phyloP scores from a whole-genome alignment of 495 filamentous ascomycete species.

The Xylaria cubensis region DNA sequence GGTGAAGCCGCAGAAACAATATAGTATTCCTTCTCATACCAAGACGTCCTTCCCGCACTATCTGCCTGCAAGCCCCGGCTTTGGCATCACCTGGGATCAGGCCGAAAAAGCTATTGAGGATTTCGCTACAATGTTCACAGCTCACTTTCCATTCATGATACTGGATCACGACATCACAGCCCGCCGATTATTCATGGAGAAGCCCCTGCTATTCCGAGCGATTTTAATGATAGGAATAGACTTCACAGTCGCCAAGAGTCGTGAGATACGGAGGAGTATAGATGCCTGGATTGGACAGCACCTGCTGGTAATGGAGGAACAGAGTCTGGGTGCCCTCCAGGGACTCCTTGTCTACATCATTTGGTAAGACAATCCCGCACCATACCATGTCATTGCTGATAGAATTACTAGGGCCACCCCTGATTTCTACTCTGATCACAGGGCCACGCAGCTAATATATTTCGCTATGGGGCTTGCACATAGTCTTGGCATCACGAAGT shows the following conservation, averaged over 20 bases:
- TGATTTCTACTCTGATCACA: slow-evolving; percentile 39
- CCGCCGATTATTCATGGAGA: slow-evolving; percentile 32
- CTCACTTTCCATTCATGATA: slow-evolving; percentile 44
- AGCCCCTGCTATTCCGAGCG: slow-evolving; percentile 41
- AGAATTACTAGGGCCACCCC: slow-evolving; percentile 5
- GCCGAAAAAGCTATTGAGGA: slow-evolving; percentile 40
- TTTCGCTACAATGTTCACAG: slow-evolving; percentile 37
- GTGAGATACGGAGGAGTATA: slow-evolving; percentile 38
- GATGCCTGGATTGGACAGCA: slow-evolving; percentile 42
- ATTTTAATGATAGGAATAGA: slow-evolving; percentile 38
- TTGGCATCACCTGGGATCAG: slow-evolving; percentile 42
- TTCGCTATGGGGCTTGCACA: slow-evolving; percentile 45
- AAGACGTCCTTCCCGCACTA: background rate
- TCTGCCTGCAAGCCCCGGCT: slow-evolving; percentile 32
- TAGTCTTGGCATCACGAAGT: slow-evolving; percentile 42
- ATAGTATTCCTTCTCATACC: slow-evolving; percentile 1
- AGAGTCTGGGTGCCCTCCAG: slow-evolving; percentile 41
- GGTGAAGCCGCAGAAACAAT: slow-evolving; percentile 29
- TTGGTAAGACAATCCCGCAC: slow-evolving; percentile 31
- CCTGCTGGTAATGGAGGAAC: slow-evolving; percentile 40
- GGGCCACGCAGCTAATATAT: slow-evolving; percentile 39
- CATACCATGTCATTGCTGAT: background rate
- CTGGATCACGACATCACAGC: slow-evolving; percentile 37
- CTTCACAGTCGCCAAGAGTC: slow-evolving; percentile 37
- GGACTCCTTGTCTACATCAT: slow-evolving; percentile 42